phyloP scores from a whole-genome alignment of 2,329 filamentous ascomycete genomes.

The Xylariaceae sp. region DNA sequence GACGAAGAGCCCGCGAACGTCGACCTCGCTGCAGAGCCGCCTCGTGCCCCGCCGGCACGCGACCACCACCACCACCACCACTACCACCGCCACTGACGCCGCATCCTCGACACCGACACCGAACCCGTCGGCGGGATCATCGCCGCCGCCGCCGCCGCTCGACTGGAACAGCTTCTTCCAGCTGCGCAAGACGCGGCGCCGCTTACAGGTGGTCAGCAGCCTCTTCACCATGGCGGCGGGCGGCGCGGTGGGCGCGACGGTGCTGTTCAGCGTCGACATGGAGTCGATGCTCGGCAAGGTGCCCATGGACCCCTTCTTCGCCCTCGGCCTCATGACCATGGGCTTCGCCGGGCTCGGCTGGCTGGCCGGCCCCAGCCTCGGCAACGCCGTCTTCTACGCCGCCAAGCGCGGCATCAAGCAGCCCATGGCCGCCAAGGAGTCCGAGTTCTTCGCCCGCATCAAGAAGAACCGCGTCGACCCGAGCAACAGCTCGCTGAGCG shows the following conservation, averaged over 20 bases:
- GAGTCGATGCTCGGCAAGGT: conserved; percentile 64
- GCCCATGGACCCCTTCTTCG: conserved; percentile 80
- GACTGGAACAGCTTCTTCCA: conserved; percentile 92
- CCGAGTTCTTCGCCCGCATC: conserved; percentile 84
- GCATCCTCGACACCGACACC: conserved; percentile 16
- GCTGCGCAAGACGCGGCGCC: conserved; percentile 76
- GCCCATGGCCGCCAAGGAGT: conserved; percentile 81
- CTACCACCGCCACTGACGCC: conserved; percentile 17
- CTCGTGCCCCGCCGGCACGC: conserved; percentile 19
- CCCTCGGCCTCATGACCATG: conserved; percentile 72
- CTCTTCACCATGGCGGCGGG: conserved; percentile 55
- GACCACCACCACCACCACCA: conserved; percentile 19
- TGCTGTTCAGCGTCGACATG: conserved; percentile 63
- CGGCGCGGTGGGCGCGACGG: conserved; percentile 54
- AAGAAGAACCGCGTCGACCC: conserved; percentile 91
- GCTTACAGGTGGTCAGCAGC: conserved; percentile 75
- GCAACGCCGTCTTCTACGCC: conserved; percentile 70
- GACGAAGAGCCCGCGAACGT: conserved; percentile 10
- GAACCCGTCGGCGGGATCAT: neutral
- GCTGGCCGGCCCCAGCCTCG: conserved; percentile 77
- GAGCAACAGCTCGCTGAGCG: conserved; percentile 68
- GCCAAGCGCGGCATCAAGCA: conserved; percentile 62
- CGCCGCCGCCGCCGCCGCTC: conserved; percentile 29
- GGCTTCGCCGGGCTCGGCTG: conserved; percentile 76
- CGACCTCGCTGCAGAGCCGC: conserved; percentile 14